Evolutionary conservation across 2,329 filamentous ascomycete genomes (phyloP).

Genomic region (Chaetomium strumarium): DNA sequence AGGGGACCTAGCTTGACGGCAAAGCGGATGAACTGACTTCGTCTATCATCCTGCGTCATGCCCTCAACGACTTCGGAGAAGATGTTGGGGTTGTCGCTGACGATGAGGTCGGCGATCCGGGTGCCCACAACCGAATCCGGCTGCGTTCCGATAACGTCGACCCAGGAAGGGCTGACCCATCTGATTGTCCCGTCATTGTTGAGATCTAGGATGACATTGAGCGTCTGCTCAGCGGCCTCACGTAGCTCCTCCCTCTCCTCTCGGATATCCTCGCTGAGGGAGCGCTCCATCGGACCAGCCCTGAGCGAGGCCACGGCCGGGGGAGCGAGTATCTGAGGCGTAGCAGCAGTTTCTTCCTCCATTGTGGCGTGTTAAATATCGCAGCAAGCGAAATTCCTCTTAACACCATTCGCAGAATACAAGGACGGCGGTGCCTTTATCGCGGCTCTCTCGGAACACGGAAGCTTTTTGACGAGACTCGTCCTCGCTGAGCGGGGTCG

Average conservation of each 20-base stretch:
- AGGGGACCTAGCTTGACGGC: slow-evolving; percentile 62
- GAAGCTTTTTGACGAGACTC: neutral
- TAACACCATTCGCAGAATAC: slow-evolving; percentile 31
- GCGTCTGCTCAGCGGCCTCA: slow-evolving; percentile 90
- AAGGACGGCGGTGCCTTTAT: slow-evolving; percentile 7
- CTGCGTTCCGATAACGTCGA: slow-evolving; percentile 79
- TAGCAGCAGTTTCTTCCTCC: slow-evolving; percentile 31
- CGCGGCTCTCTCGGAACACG: neutral
- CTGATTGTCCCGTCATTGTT: slow-evolving; percentile 84
- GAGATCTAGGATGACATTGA: slow-evolving; percentile 94
- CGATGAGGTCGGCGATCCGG: slow-evolving; percentile 72
- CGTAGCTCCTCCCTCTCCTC: slow-evolving; percentile 91
- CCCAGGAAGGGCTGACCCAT: slow-evolving; percentile 97
- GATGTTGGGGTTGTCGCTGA: slow-evolving; percentile 68
- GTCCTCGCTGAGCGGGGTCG: slow-evolving; percentile 14
- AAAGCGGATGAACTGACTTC: slow-evolving; percentile 85
- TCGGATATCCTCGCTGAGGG: slow-evolving; percentile 82
- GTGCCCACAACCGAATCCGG: slow-evolving; percentile 68
- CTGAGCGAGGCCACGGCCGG: slow-evolving; percentile 49
- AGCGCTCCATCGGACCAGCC: slow-evolving; percentile 53
- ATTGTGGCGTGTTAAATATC: slow-evolving; percentile 34
- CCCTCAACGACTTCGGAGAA: slow-evolving; percentile 81
- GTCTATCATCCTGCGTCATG: slow-evolving; percentile 88
- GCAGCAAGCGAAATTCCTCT: slow-evolving; percentile 26
- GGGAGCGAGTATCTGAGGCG: slow-evolving; percentile 41